phyloP scores from a whole-genome alignment of 176 grass and related monocot genomes.

The Olyra latifolia region DNA sequence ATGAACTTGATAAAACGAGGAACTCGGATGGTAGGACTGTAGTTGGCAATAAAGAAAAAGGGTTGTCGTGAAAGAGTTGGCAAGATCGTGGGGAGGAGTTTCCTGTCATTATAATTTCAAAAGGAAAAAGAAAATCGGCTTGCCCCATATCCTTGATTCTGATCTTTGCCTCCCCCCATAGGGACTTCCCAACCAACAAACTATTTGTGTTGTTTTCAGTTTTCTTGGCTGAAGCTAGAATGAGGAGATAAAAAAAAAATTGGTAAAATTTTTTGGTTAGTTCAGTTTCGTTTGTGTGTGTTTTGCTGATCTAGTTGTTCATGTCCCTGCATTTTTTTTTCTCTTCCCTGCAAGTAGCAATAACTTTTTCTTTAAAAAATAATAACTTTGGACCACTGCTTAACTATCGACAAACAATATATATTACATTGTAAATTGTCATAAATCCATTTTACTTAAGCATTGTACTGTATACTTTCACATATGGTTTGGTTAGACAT shows the following conservation, averaged over 20 bases:
- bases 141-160: constrained; percentile 48
- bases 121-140: background rate
- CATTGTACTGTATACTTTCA: too few species aligned
- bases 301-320: background rate
- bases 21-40: constrained; percentile 38
- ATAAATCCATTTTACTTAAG: too few species aligned
- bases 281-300: constrained; percentile 15
- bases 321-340: background rate
- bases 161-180: constrained; percentile 45
- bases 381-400: background rate
- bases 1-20: constrained; percentile 2
- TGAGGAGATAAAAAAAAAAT: background rate
- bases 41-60: constrained; percentile 31
- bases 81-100: constrained; percentile 60
- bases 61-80: constrained; percentile 42
- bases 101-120: constrained; percentile 36
- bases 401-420: background rate
- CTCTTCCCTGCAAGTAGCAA: background rate
- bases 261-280: constrained; percentile 19
- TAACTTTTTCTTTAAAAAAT: too few species aligned
- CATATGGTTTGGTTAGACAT: too few species aligned
- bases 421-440: background rate
- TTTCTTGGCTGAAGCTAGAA: background rate
- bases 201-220: background rate
- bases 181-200: constrained; percentile 7